phyloP scores from a whole-genome alignment of 1,139 yeast species.

The Schwanniomyces etchellsii region DNA sequence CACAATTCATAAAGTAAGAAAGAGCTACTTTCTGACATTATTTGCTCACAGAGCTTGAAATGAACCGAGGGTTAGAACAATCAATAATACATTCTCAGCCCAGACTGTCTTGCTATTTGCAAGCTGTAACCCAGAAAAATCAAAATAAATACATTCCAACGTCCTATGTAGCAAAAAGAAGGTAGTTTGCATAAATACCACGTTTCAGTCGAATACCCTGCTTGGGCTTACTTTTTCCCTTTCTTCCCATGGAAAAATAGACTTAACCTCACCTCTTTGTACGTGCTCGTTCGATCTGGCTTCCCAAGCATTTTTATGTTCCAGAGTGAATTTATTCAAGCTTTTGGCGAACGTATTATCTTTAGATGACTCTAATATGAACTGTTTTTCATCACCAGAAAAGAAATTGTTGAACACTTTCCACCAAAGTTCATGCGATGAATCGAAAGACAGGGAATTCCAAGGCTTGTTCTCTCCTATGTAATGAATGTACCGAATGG shows the following conservation, averaged over 20 bases:
- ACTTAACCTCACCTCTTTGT: slow-evolving; percentile 5
- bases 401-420: slow-evolving; percentile 20
- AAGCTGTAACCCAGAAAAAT: no score
- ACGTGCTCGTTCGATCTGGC: no score
- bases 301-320: slow-evolving; percentile 18
- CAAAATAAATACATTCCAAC: no score
- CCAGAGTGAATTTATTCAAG: slow-evolving; percentile 22
- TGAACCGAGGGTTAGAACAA: no score
- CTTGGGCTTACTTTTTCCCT: slow-evolving; percentile 17
- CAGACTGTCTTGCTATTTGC: no score
- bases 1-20: no score
- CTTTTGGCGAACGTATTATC: slow-evolving; percentile 35
- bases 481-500: slow-evolving; percentile 24
- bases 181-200: no score
- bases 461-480: slow-evolving; percentile 27
- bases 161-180: no score
- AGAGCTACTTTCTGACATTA: no score
- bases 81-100: no score
- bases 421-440: slow-evolving; percentile 35
- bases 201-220: no score
- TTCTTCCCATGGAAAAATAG: slow-evolving; percentile 45
- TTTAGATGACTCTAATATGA: slow-evolving; percentile 11
- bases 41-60: no score
- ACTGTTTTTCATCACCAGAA: slow-evolving; percentile 11
- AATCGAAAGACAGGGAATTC: slow-evolving; percentile 14